Conservation (phyloP, 495 filamentous ascomycete genomes). For the Penicillium crystallinum region DNA sequence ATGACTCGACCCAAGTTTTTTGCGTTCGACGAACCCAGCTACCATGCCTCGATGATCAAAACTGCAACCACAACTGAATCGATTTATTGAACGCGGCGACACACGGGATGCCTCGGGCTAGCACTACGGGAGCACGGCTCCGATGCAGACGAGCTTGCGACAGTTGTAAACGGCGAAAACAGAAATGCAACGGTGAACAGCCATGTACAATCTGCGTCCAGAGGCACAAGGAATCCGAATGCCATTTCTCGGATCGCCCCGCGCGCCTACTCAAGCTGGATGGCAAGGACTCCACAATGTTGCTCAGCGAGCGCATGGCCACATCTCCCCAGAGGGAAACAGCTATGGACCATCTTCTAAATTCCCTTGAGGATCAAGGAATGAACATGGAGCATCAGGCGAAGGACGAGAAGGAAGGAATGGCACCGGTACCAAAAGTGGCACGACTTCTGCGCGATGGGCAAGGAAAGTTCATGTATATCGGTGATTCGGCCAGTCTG, state of each 20-base stretch:
- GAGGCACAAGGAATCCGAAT: slow-evolving; percentile 47
- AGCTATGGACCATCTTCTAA: slow-evolving; percentile 38
- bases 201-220: slow-evolving; percentile 65
- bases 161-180: slow-evolving; percentile 72
- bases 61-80: not conserved
- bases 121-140: slow-evolving; percentile 32
- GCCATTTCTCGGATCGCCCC: slow-evolving; percentile 41
- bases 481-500: slow-evolving; percentile 68
- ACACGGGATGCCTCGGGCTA: slow-evolving; percentile 34
- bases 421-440: slow-evolving; percentile 39
- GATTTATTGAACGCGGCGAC: not conserved
- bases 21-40: not conserved
- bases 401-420: slow-evolving; percentile 36
- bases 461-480: slow-evolving; percentile 56
- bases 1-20: not conserved
- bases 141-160: slow-evolving; percentile 57
- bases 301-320: slow-evolving; percentile 35
- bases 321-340: slow-evolving; percentile 35
- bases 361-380: slow-evolving; percentile 34
- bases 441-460: slow-evolving; percentile 51
- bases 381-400: slow-evolving; percentile 32
- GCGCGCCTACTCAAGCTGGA: slow-evolving; percentile 35
- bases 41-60: not conserved
- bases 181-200: slow-evolving; percentile 71
- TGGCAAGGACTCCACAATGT: slow-evolving; percentile 32